These are phyloP conservation scores for Metarhizium anisopliae DNA, from an alignment of 2,329 filamentous ascomycete species.

Conservation along the genomic window DNA sequence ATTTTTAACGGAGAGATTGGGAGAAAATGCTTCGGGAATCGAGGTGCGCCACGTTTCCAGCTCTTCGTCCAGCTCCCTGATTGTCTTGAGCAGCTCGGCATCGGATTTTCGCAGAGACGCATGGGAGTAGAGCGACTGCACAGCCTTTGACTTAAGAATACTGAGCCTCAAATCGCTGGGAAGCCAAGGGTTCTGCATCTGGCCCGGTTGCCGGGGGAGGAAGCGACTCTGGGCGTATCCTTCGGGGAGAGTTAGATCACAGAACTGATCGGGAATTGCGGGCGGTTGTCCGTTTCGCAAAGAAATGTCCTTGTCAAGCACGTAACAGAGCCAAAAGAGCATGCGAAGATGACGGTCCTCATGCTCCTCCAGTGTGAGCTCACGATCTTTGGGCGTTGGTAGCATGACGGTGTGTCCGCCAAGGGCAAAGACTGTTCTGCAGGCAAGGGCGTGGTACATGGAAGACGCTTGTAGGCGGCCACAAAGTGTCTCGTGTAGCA, in stretches of 20 bases:
- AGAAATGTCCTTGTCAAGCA: too few species aligned
- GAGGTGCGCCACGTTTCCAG: slow-evolving; percentile 46
- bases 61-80: slow-evolving; percentile 39
- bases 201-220: slow-evolving; percentile 3
- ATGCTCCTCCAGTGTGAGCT: too few species aligned
- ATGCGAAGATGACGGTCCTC: too few species aligned
- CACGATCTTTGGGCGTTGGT: background rate
- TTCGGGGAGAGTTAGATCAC: slow-evolving; percentile 40
- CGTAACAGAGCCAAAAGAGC: too few species aligned
- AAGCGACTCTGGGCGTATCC: slow-evolving; percentile 18
- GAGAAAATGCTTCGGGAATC: slow-evolving; percentile 33
- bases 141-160: too few species aligned
- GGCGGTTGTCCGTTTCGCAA: too few species aligned
- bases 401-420: slow-evolving; percentile 31
- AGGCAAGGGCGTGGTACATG: slow-evolving; percentile 34
- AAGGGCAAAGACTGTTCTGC: slow-evolving; percentile 38
- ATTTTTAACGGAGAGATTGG: slow-evolving; percentile 32
- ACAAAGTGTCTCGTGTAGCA: slow-evolving; percentile 32
- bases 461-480: slow-evolving; percentile 37
- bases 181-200: too few species aligned
- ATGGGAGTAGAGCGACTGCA: slow-evolving; percentile 35
- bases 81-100: slow-evolving; percentile 43
- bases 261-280: slow-evolving; percentile 38
- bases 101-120: slow-evolving; percentile 39
- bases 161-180: too few species aligned